These are phyloP conservation scores for Phallus indusiatus DNA, from an alignment of 768 basidiomycete genomes.

Conservation along the genomic window DNA sequence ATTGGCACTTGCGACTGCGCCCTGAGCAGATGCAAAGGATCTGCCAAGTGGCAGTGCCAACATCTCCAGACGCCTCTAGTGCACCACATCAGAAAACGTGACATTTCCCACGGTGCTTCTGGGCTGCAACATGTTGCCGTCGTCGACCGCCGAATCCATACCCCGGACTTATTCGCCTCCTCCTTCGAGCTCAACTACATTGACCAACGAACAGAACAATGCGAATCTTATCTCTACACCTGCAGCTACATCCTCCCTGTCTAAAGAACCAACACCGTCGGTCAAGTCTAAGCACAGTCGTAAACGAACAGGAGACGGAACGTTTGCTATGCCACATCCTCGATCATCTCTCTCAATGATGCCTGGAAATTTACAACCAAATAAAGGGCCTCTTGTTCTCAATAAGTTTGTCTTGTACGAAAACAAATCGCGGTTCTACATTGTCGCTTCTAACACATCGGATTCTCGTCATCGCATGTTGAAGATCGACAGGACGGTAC, in stretches of 20 bases:
- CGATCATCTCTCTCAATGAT: constrained; percentile 8
- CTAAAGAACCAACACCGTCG: constrained; percentile 11
- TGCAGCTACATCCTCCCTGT: not conserved
- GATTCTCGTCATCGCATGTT: constrained; percentile 86
- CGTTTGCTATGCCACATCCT: not conserved
- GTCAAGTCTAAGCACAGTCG: constrained; percentile 4
- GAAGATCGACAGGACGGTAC: constrained; percentile 84
- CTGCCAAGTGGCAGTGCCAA: no score
- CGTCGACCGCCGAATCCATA: no score
- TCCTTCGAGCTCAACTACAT: no score
- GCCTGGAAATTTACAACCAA: constrained; percentile 6
- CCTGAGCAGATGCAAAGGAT: no score
- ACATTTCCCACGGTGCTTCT: no score
- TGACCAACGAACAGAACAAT: no score
- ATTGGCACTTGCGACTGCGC: no score
- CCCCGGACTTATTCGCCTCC: no score
- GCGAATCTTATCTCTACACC: no score
- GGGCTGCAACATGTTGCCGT: no score
- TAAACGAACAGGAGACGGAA: constrained; percentile 1
- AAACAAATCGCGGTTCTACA: constrained; percentile 82
- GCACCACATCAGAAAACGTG: no score
- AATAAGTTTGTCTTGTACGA: constrained; percentile 94
- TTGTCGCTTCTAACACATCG: constrained; percentile 84
- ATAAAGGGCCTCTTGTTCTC: constrained; percentile 21
- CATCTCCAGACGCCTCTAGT: no score